A percentile compares a stretch with the other conserved stretches of the same genome.
phyloP scores from a whole-genome alignment of 2,329 filamentous ascomycete genomes.

The Fusarium gaditjirri region DNA sequence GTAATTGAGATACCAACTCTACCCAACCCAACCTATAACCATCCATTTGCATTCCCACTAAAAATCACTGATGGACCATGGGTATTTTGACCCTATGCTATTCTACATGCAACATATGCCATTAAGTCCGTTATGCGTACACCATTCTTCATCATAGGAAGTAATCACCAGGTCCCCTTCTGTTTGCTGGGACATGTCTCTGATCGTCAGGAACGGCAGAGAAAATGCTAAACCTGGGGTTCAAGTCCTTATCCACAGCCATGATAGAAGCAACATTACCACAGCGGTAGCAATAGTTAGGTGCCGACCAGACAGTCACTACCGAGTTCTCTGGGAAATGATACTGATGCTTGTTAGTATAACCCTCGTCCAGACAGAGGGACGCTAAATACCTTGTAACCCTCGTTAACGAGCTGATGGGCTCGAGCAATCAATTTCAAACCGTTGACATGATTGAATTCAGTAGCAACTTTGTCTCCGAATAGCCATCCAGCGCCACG shows the following conservation, averaged over 20 bases:
- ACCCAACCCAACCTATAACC: constrained; percentile 33
- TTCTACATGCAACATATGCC: constrained; percentile 52
- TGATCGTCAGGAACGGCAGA: constrained; percentile 88
- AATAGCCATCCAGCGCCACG: constrained; percentile 98
- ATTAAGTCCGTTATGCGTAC: constrained; percentile 41
- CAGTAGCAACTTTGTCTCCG: constrained; percentile 95
- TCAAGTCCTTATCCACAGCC: constrained; percentile 85
- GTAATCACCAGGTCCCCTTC: constrained; percentile 75
- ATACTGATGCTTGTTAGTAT: constrained; percentile 66
- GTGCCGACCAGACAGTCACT: constrained; percentile 97
- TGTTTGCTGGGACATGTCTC: constrained; percentile 79
- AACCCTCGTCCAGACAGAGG: not conserved
- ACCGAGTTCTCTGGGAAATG: constrained; percentile 96
- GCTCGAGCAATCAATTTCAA: constrained; percentile 95
- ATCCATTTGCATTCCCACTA: constrained; percentile 41
- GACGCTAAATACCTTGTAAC: constrained; percentile 79
- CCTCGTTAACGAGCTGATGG: constrained; percentile 98
- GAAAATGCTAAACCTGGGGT: constrained; percentile 93
- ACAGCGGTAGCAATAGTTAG: constrained; percentile 94
- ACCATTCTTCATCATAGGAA: constrained; percentile 64
- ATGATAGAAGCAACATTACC: constrained; percentile 98
- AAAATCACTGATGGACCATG: constrained; percentile 49
- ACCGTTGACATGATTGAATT: constrained; percentile 96
- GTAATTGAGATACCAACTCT: constrained; percentile 39
- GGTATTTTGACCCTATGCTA: constrained; percentile 57